Conservation (phyloP, 805 yeast species). For the Pichia gijzeniarum region DNA sequence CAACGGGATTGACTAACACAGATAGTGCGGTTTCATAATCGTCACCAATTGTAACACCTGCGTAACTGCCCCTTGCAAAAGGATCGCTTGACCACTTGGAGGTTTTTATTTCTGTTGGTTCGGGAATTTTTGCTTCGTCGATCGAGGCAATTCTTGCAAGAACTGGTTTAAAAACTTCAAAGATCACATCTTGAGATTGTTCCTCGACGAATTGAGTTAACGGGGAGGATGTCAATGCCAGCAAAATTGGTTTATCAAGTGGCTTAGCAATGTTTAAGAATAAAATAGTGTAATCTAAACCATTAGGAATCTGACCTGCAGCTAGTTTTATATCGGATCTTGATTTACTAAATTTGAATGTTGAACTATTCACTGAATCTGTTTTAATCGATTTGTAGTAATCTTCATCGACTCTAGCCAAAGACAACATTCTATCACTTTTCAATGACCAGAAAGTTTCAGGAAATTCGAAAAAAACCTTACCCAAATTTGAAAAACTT, state of each 20-base stretch:
- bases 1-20: constrained; percentile 34
- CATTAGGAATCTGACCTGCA: constrained; percentile 15
- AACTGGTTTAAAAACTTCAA: constrained; percentile 41
- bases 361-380: neutral
- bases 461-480: constrained; percentile 42
- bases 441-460: constrained; percentile 39
- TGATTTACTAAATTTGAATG: neutral
- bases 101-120: constrained; percentile 22
- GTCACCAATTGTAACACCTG: constrained; percentile 28
- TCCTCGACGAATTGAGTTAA: constrained; percentile 43
- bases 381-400: constrained; percentile 14
- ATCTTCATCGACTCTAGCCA: constrained; percentile 26
- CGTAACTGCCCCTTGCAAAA: constrained; percentile 42
- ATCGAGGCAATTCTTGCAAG: constrained; percentile 28
- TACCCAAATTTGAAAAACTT: constrained; percentile 39
- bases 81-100: constrained; percentile 50
- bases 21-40: constrained; percentile 27
- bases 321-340: constrained; percentile 11
- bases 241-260: constrained; percentile 33
- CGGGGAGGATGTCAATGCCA: constrained; percentile 45
- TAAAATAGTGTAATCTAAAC: constrained; percentile 26
- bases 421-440: constrained; percentile 28
- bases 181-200: constrained; percentile 27
- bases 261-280: constrained; percentile 27
- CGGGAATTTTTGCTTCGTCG: constrained; percentile 17